A percentile compares a stretch with the other conserved stretches of the same genome.
Conservation (phyloP, 1,139 yeast species). For the Geotrichum carabidarum region DNA sequence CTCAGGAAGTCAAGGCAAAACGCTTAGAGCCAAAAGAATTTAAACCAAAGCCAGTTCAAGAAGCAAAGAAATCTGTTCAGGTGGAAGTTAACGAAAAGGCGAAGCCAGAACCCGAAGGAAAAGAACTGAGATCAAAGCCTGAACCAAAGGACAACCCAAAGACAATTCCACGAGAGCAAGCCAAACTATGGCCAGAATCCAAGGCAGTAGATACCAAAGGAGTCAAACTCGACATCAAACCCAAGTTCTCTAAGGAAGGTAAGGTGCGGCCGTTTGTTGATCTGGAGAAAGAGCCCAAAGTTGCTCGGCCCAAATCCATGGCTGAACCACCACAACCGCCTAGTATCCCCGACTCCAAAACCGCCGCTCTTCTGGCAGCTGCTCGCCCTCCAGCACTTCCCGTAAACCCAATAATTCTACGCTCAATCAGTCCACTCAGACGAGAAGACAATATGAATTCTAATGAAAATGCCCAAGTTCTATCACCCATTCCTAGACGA, state of each 20-base stretch:
- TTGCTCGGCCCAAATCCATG: not conserved
- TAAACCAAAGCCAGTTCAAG: not conserved
- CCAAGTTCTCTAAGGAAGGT: not conserved
- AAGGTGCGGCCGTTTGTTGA: too few relatives aligned
- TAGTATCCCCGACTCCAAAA: not conserved
- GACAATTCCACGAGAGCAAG: not conserved
- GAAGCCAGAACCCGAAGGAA: not conserved
- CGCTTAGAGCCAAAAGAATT: not conserved
- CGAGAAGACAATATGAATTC: conserved; percentile 1
- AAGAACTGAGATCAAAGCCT: not conserved
- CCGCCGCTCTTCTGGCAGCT: not conserved
- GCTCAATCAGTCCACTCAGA: not conserved
- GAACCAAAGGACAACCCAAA: not conserved
- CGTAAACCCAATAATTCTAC: not conserved
- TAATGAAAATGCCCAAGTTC: conserved; percentile 4
- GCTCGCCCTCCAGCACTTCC: not conserved
- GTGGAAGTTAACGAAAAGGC: not conserved
- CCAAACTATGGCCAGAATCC: not conserved
- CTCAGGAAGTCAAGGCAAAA: not conserved
- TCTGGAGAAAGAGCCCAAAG: too few relatives aligned
- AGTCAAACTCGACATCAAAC: not conserved
- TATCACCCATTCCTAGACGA: conserved; percentile 12
- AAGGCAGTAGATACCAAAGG: not conserved
- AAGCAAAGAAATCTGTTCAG: not conserved
- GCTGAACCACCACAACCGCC: not conserved